Conservation (phyloP, 148 eudicot species). For the Tetragonia tetragonoides region DNA sequence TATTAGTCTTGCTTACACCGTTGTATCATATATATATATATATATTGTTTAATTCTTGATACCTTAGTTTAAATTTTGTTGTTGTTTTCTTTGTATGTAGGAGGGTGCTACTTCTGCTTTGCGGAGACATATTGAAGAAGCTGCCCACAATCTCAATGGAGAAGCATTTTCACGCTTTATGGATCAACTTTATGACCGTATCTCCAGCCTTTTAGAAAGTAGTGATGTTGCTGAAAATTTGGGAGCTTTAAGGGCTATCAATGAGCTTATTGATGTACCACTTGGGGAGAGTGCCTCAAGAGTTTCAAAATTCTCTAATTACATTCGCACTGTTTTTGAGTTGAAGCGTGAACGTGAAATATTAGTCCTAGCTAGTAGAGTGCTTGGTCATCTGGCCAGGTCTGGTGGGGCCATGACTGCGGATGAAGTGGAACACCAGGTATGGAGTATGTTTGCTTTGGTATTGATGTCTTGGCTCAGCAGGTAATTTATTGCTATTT, state of each 20-base stretch:
- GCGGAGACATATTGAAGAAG: constrained; percentile 83
- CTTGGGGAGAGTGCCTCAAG: constrained; percentile 90
- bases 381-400: constrained; percentile 90
- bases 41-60: background rate
- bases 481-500: constrained; percentile 16
- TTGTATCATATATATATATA: background rate
- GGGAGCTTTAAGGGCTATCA: constrained; percentile 92
- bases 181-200: constrained; percentile 89
- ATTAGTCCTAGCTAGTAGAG: constrained; percentile 79
- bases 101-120: constrained; percentile 84
- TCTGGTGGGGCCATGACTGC: constrained; percentile 98
- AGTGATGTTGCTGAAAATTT: constrained; percentile 80
- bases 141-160: constrained; percentile 77
- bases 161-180: constrained; percentile 92
- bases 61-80: background rate
- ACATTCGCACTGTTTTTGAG: constrained; percentile 81
- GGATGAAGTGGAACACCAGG: constrained; percentile 96
- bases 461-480: constrained; percentile 5
- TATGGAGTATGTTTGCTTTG: constrained; percentile 18
- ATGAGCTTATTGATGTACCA: constrained; percentile 82
- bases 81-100: constrained; percentile 32
- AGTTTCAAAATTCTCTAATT: constrained; percentile 76
- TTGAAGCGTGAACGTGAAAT: constrained; percentile 82
- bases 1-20: background rate
- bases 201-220: constrained; percentile 70